phyloP scores from a whole-genome alignment of 495 filamentous ascomycete species.

The Penicillium soppii region DNA sequence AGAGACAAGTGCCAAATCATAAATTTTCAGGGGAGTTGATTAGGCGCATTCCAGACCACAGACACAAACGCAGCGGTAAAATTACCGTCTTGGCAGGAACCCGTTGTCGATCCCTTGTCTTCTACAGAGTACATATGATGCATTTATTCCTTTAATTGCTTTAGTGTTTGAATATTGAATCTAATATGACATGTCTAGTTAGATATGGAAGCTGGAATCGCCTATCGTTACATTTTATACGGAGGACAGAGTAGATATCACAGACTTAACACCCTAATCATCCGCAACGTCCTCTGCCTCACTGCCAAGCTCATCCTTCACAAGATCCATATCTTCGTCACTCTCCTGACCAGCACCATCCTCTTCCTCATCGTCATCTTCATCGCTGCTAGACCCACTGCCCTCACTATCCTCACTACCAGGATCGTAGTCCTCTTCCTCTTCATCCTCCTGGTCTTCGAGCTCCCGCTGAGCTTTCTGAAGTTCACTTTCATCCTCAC shows the following conservation, averaged over 20 bases:
- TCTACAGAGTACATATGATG: not conserved
- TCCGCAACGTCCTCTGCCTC: constrained; percentile 39
- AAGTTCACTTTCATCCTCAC: constrained; percentile 54
- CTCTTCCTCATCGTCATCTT: constrained; percentile 48
- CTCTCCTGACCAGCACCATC: constrained; percentile 42
- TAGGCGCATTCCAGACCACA: no score
- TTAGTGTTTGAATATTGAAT: no score
- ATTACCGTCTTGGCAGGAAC: constrained; percentile 22
- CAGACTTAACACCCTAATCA: no score
- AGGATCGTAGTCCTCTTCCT: constrained; percentile 88
- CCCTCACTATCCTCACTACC: constrained; percentile 77
- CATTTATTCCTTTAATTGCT: no score
- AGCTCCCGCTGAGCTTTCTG: constrained; percentile 69
- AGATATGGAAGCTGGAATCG: no score
- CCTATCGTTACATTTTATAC: no score
- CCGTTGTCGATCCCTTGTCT: not conserved
- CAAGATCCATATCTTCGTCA: constrained; percentile 51
- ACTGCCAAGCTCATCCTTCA: constrained; percentile 38
- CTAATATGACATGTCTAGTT: no score
- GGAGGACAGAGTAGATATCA: no score
- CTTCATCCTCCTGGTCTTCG: constrained; percentile 69
- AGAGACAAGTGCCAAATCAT: no score
- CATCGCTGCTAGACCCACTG: constrained; percentile 55
- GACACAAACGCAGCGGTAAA: no score
- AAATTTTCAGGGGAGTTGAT: constrained; percentile 13